Evolutionary conservation across 2,329 filamentous ascomycete species (phyloP), one percentile per base, ranked within the genome.

Genomic region (Hortaea werneckii): DNA sequence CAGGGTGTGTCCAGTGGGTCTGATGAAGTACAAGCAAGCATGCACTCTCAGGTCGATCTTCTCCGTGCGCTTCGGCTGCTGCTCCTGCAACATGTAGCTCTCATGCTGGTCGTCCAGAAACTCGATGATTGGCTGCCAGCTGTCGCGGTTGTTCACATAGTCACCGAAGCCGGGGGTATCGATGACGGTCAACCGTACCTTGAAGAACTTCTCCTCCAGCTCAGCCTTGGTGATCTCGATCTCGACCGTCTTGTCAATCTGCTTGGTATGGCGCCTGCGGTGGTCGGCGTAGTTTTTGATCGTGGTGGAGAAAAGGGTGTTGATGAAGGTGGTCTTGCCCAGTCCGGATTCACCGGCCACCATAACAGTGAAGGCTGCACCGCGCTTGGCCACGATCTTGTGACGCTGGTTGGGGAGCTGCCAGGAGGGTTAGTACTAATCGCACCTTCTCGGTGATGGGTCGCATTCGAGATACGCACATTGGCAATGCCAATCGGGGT

Each of bases 281-380:
- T 98, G 90, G 72, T 98, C 92, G 79, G 92, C 92, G 71, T 98
- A 98, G 80, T 96, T 98, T 80, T 98, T 98, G 80, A 98, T 98
- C 62, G 92, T 98, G 57, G 94, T 98, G 53, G 92, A 98, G 79
- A 98, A 98, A 51, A 98, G 83, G 50, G 92, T 98, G 82, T 98
- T 98, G 82, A 98, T 96, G 74, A 98, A 98, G 63, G 92, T 98
- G 27, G 94, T 98, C 81, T 98, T 98, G 76, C 92, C 92, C 60
- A 96, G 75, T 65, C 90, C 90, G 58, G 92, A 96, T 76, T 98
- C 90, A 75, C 90, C 90, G 74, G 92, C 92, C 72, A 96, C 92
- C 92, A 98, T 98, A 65, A 98, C 95, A 56, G 92, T 98, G 74
- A 98, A 98, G 65, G 89, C 86, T 64, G 92, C 94, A 73, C 92